Evolutionary conservation across 176 grass and related monocot genomes (phyloP).

Genomic region (Aegilops sharonensis): DNA sequence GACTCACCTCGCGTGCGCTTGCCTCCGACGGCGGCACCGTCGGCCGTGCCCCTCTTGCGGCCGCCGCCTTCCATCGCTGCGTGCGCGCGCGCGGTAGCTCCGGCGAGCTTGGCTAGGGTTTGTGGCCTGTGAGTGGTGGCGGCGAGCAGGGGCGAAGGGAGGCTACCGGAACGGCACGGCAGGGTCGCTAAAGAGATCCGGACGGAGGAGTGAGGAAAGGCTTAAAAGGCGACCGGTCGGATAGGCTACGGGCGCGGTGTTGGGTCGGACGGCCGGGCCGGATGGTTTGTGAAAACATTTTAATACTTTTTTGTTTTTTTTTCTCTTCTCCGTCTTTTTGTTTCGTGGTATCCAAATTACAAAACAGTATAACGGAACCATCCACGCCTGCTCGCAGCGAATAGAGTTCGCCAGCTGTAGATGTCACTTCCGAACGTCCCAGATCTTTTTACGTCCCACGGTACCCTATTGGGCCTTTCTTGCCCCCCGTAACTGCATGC

Average conservation of each 20-base stretch:
- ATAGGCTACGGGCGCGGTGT: not conserved
- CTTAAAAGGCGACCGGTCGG: not conserved
- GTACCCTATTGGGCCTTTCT: too few relatives aligned
- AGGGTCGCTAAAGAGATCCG: not conserved
- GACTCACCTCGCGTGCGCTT: constrained; percentile 70
- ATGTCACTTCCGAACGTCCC: too few relatives aligned
- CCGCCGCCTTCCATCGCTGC: constrained; percentile 50
- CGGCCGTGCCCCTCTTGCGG: constrained; percentile 57
- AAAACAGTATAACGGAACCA: too few relatives aligned
- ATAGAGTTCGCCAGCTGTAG: too few relatives aligned
- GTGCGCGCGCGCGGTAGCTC: not conserved
- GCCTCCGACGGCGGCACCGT: constrained; percentile 10
- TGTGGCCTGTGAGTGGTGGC: not conserved
- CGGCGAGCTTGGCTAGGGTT: constrained; percentile 20
- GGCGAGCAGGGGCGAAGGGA: not conserved
- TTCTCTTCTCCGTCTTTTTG: too few relatives aligned
- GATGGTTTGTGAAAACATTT: not conserved
- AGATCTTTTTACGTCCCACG: too few relatives aligned
- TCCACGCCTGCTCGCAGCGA: too few relatives aligned
- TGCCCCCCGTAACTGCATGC: too few relatives aligned
- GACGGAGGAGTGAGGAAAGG: not conserved
- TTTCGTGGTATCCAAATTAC: too few relatives aligned
- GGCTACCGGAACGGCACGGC: not conserved
- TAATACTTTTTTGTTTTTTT: too few relatives aligned
- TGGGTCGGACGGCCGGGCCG: not conserved